Evolutionary conservation across 805 yeast species (phyloP).

Genomic region (Candida corydali): DNA sequence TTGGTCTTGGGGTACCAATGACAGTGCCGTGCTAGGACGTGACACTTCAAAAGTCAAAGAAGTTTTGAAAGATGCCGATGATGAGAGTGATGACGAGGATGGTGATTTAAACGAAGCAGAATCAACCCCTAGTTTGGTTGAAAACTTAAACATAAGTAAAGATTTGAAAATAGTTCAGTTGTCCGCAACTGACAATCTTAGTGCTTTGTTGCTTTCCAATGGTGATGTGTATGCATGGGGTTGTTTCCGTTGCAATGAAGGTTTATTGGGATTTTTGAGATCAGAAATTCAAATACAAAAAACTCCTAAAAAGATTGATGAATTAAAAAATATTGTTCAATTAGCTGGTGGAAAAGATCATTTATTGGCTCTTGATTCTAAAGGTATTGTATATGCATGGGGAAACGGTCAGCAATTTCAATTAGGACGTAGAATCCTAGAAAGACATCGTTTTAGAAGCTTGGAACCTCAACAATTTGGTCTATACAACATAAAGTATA

Average conservation of each 20-base stretch:
- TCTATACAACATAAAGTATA: conserved; percentile 67
- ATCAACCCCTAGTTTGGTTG: conserved; percentile 82
- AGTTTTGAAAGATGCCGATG: conserved; percentile 64
- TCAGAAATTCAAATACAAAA: conserved; percentile 55
- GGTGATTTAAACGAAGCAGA: conserved; percentile 87
- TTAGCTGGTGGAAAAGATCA: conserved; percentile 94
- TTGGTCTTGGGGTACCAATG: conserved; percentile 99
- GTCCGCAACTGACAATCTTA: conserved; percentile 89
- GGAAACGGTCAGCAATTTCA: conserved; percentile 95
- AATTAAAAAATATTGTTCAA: conserved; percentile 67
- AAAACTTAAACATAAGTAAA: conserved; percentile 47
- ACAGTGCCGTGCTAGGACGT: conserved; percentile 87
- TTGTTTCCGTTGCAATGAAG: conserved; percentile 91
- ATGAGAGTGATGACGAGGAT: conserved; percentile 53
- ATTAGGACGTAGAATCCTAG: conserved; percentile 81
- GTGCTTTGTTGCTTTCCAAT: conserved; percentile 70
- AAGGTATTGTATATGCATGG: conserved; percentile 93
- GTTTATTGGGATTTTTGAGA: conserved; percentile 77
- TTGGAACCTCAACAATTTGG: conserved; percentile 84
- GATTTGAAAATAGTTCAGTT: conserved; percentile 62
- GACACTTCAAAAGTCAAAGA: conserved; percentile 64
- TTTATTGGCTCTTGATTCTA: conserved; percentile 72
- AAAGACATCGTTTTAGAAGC: conserved; percentile 67
- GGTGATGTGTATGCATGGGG: conserved; percentile 99
- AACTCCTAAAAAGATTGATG: conserved; percentile 60